These are phyloP conservation scores for Globisporangium polare DNA, from an alignment of 352 stramenopile genomes.

Conservation along the genomic window DNA sequence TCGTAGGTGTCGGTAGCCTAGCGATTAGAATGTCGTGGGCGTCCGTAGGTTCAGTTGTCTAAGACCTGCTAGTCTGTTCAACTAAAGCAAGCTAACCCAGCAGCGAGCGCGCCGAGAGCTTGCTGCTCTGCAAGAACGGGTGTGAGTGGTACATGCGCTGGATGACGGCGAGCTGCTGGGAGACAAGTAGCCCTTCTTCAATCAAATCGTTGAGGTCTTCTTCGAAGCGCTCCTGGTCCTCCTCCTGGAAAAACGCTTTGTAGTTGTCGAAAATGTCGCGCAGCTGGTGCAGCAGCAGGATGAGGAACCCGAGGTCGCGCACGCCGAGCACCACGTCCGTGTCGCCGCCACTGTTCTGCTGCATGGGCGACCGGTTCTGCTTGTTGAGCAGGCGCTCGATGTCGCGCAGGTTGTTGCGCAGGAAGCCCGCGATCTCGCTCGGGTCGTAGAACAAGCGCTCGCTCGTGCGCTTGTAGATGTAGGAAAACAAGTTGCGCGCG, in stretches of 20 bases:
- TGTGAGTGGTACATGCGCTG: constrained; percentile 87
- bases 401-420: constrained; percentile 78
- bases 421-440: constrained; percentile 63
- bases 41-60: background rate
- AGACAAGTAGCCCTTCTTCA: constrained; percentile 65
- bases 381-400: constrained; percentile 85
- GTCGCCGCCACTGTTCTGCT: constrained; percentile 10
- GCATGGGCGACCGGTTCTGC: constrained; percentile 42
- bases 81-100: constrained; percentile 2
- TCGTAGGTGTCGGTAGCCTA: constrained; percentile 28
- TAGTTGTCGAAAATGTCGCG: constrained; percentile 73
- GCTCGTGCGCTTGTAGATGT: constrained; percentile 76
- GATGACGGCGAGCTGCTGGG: constrained; percentile 81
- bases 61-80: background rate
- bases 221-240: constrained; percentile 80
- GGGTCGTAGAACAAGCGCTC: constrained; percentile 78
- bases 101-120: constrained; percentile 47
- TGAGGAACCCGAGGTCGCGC: constrained; percentile 67
- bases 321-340: constrained; percentile 39
- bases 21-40: background rate
- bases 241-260: constrained; percentile 63
- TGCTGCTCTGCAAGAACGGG: constrained; percentile 68
- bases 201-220: constrained; percentile 82
- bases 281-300: constrained; percentile 75
- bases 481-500: constrained; percentile 48